A percentile compares a stretch with the other conserved stretches of the same genome.
These are phyloP conservation scores for Xanthoconium purpureum DNA, from an alignment of 768 basidiomycete genomes.

Conservation along the genomic window DNA sequence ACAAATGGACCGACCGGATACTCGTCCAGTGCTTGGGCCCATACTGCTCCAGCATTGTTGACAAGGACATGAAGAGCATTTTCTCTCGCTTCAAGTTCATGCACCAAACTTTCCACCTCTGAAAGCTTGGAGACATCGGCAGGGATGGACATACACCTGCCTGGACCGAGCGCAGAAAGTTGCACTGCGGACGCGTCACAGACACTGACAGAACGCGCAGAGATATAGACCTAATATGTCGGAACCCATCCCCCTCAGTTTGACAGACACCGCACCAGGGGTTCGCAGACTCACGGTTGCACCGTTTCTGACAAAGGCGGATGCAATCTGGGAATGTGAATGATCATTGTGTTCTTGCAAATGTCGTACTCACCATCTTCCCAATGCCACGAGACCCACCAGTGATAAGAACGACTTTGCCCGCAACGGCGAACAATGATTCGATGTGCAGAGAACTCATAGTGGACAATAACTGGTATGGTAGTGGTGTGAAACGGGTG, in stretches of 20 bases:
- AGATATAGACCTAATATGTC: slow-evolving; percentile 52
- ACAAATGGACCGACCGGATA: slow-evolving; percentile 37
- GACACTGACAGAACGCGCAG: slow-evolving; percentile 52
- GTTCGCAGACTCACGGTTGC: slow-evolving; percentile 41
- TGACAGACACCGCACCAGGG: slow-evolving; percentile 2
- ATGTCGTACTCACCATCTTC: slow-evolving; percentile 47
- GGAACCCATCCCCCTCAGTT: not conserved
- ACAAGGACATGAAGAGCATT: slow-evolving; percentile 54
- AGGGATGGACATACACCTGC: slow-evolving; percentile 51
- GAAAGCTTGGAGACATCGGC: slow-evolving; percentile 53
- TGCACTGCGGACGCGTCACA: slow-evolving; percentile 51
- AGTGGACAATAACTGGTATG: not conserved
- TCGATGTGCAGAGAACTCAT: slow-evolving; percentile 39
- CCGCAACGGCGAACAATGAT: slow-evolving; percentile 49
- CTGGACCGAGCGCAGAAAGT: slow-evolving; percentile 51
- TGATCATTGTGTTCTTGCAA: not conserved
- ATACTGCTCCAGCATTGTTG: slow-evolving; percentile 63
- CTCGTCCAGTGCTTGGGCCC: slow-evolving; percentile 47
- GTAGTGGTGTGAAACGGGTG: not conserved
- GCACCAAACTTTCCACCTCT: slow-evolving; percentile 51
- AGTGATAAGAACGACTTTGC: slow-evolving; percentile 57
- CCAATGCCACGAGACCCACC: slow-evolving; percentile 68
- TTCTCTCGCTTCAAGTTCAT: slow-evolving; percentile 51
- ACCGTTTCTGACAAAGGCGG: slow-evolving; percentile 61
- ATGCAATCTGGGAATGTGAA: slow-evolving; percentile 48